Percentiles rank a stretch among this genome's conserved stretches.
These are phyloP conservation scores for Ustilago xerochloae DNA, from an alignment of 1,284 basidiomycete species.

Conservation along the genomic window DNA sequence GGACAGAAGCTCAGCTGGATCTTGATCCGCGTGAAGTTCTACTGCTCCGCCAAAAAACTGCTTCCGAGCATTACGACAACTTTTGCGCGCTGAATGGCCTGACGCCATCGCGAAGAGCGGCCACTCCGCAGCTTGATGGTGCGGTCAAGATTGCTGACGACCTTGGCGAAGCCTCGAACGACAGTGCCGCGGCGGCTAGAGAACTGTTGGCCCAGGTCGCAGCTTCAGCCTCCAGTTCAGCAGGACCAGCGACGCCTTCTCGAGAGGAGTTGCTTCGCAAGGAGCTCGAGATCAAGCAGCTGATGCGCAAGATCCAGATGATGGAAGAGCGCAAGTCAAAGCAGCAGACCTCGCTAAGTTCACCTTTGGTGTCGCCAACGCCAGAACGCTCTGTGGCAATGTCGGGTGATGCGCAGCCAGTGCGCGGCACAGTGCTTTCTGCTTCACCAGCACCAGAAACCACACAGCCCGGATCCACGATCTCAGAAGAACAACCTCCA, in stretches of 20 bases:
- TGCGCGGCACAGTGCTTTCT: too few species aligned
- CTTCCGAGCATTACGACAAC: conserved; percentile 28
- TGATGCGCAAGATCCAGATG: conserved; percentile 38
- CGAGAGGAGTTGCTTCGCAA: conserved; percentile 37
- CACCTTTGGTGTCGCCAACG: conserved; percentile 19
- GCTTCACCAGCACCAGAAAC: neutral
- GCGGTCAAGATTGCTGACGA: neutral
- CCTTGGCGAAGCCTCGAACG: neutral
- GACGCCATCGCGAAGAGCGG: conserved; percentile 1
- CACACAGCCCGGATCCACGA: neutral
- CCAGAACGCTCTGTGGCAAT: neutral
- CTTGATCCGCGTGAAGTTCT: conserved; percentile 14
- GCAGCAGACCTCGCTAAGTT: conserved; percentile 19
- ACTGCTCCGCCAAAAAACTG: conserved; percentile 23
- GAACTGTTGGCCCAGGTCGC: conserved; percentile 12
- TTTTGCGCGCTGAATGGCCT: conserved; percentile 34
- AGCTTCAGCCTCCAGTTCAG: neutral
- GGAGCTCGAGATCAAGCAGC: conserved; percentile 46
- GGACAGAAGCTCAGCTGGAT: conserved; percentile 10
- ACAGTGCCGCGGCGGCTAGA: neutral
- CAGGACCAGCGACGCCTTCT: conserved; percentile 22
- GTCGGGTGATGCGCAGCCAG: neutral
- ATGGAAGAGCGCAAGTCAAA: conserved; percentile 40
- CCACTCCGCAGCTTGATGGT: conserved; percentile 4
- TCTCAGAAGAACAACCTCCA: neutral